Base-by-base conservation (phyloP, 1,139 yeast species). In the Blastobotrys ciferrii region DNA sequence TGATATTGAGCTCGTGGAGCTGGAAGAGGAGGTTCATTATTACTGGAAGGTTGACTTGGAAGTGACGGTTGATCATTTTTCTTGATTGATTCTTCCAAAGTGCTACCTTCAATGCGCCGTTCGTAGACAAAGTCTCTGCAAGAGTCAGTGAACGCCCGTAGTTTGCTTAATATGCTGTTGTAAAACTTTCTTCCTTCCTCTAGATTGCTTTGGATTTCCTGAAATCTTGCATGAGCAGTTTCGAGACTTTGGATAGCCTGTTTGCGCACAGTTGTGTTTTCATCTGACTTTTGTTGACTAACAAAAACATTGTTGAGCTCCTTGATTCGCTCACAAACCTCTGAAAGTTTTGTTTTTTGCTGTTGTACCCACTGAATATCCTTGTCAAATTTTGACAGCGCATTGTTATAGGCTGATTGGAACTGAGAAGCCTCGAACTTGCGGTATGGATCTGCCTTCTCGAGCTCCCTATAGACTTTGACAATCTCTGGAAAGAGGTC, bases 181-280 rank as follows among this genome's bases (percentile, higher is more conserved):
- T 89, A 89, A 62, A 88, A 89, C 49, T 75, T 74, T 0, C 79
- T 62, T 0, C 95, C 97, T 57, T 85, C 87, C 35, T 76, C 76
- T 36, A 88, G 64, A 58, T 87, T 85, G 14, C 74, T 69, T 17
- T 76, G 64, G 5, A 87, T 69, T 57, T 82, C 88, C 38, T 72
- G 63, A 58, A 73, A 86, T 51, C 77, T 75, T 28, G 73, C 65
- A 58, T 74, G 80, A 0, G 78, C 80, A 2, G 70, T 65, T 50
- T 84, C 87, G 23, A 87, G 64, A 2, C 66, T 68, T 49, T 80
- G 82, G 40, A 86, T 65, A 1, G 77, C 76, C 30, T 70, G 68
- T 47, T 76, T 78, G 31, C 91, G 68, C 20, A 69, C 65, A 1
- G 63, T 53, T 12, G 66, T 49, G 31, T 61, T 54, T 51, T 70